A percentile compares a stretch with the other conserved stretches of the same genome.
phyloP scores from a whole-genome alignment of 495 filamentous ascomycete genomes.

The Neurospora sp. region DNA sequence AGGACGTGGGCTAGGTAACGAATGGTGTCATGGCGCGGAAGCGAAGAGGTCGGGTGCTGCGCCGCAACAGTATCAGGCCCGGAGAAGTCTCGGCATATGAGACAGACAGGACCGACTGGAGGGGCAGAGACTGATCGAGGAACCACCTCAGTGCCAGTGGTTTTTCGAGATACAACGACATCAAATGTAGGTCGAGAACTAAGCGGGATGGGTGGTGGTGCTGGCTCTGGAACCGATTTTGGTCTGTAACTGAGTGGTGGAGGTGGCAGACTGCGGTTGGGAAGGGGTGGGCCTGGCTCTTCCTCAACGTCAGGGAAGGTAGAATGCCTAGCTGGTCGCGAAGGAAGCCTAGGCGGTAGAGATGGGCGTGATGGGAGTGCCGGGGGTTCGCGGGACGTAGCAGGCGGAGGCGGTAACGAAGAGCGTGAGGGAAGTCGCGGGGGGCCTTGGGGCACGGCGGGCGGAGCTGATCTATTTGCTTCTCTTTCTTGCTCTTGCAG shows the following conservation, averaged over 20 bases:
- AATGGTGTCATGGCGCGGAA: conserved; percentile 53
- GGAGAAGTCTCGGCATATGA: conserved; percentile 81
- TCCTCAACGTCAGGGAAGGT: conserved; percentile 2
- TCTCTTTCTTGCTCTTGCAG: conserved; percentile 12
- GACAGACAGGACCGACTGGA: conserved; percentile 36
- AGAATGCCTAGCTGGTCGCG: conserved; percentile 23
- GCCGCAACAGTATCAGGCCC: conserved; percentile 68
- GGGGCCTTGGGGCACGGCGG: neutral
- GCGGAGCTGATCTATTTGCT: neutral
- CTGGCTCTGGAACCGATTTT: conserved; percentile 11
- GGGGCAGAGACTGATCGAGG: conserved; percentile 12
- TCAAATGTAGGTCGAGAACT: conserved; percentile 35
- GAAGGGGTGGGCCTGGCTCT: conserved; percentile 16
- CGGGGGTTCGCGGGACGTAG: conserved; percentile 16
- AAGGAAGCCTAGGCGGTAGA: conserved; percentile 34
- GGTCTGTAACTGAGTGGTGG: conserved; percentile 20
- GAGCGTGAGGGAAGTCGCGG: neutral
- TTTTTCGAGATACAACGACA: conserved; percentile 22
- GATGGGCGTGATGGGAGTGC: conserved; percentile 7
- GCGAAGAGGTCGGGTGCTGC: conserved; percentile 57
- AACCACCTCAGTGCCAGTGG: conserved; percentile 6
- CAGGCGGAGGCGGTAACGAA: conserved; percentile 7
- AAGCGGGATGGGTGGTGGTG: conserved; percentile 38
- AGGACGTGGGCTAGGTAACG: conserved; percentile 66
- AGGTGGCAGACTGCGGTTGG: conserved; percentile 31